Evolutionary conservation across 257 asterid species (phyloP).

Genomic region (Agastache rugosa): DNA sequence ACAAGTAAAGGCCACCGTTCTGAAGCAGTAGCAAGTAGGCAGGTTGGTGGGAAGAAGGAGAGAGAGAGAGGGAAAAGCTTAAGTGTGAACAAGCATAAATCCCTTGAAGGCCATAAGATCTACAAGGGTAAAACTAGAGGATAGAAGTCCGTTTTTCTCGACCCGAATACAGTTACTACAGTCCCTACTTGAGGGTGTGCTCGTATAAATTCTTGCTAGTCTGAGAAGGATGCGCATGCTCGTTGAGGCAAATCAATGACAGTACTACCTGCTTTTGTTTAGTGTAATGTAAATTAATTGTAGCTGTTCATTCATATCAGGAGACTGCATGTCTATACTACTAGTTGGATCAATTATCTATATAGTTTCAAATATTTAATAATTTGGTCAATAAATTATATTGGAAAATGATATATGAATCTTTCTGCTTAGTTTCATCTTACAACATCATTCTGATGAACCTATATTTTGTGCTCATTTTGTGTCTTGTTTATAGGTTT

Average conservation of each 20-base stretch:
- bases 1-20: slow-evolving; percentile 21
- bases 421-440: background rate
- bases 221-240: background rate
- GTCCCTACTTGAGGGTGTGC: background rate
- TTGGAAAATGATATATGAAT: background rate
- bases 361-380: background rate
- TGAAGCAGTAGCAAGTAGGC: background rate
- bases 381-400: background rate
- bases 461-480: no score
- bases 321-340: no score
- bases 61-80: slow-evolving; percentile 40
- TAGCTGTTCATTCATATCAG: slow-evolving; percentile 12
- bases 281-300: slow-evolving; percentile 28
- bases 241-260: background rate
- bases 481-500: no score
- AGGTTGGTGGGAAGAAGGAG: slow-evolving; percentile 33
- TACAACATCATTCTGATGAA: no score
- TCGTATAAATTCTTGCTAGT: background rate
- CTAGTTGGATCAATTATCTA: background rate
- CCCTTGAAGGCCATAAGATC: slow-evolving; percentile 28
- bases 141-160: background rate
- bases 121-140: slow-evolving; percentile 38
- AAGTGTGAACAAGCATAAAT: slow-evolving; percentile 34
- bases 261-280: background rate
- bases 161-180: no score